Evolutionary conservation across 805 yeast species (phyloP).

Genomic region (Vanderwaltozyma tropicalis): DNA sequence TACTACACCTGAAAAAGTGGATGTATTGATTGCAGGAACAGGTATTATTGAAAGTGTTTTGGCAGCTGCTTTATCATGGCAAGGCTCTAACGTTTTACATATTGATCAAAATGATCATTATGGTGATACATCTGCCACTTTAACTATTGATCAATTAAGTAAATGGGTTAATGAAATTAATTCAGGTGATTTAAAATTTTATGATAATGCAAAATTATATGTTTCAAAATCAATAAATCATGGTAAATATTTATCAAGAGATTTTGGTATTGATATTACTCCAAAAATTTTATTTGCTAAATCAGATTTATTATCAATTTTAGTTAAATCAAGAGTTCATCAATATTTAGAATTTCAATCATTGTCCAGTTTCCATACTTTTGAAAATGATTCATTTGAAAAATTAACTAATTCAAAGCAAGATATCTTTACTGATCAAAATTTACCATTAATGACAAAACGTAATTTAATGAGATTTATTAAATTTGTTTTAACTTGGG

Average conservation of each 20-base stretch:
- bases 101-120: constrained; percentile 77
- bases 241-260: constrained; percentile 43
- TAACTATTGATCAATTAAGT: constrained; percentile 77
- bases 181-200: constrained; percentile 29
- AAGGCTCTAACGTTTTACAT: constrained; percentile 90
- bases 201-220: constrained; percentile 66
- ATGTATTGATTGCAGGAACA: constrained; percentile 86
- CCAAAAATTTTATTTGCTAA: constrained; percentile 85
- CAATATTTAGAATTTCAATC: constrained; percentile 89
- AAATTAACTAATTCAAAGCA: constrained; percentile 80
- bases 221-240: constrained; percentile 50
- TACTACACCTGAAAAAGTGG: constrained; percentile 59
- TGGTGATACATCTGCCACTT: constrained; percentile 80
- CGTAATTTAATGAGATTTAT: constrained; percentile 78
- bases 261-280: constrained; percentile 78
- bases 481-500: constrained; percentile 74
- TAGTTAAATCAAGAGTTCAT: constrained; percentile 78
- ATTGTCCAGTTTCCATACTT: constrained; percentile 82
- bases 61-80: constrained; percentile 96
- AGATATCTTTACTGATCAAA: constrained; percentile 85
- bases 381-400: constrained; percentile 82
- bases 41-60: constrained; percentile 80
- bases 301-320: constrained; percentile 71
- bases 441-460: constrained; percentile 62
- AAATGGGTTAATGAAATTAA: constrained; percentile 75